These are phyloP conservation scores for Leptographium radiaticola DNA, from an alignment of 2,329 filamentous ascomycete genomes.

Conservation along the genomic window DNA sequence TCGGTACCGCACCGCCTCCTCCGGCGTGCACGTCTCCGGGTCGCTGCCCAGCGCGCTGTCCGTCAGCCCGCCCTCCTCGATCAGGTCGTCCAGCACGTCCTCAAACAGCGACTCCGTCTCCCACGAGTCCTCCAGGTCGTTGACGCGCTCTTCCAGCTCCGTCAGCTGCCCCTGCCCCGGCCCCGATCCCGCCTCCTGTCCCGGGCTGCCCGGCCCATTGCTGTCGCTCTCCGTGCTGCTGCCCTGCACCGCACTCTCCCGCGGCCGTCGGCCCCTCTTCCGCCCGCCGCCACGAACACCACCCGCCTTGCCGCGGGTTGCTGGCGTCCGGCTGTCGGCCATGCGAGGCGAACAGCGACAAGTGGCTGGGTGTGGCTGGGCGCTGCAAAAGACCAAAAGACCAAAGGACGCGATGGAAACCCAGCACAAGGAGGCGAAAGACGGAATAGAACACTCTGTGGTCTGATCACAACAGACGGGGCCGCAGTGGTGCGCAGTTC, in stretches of 20 bases:
- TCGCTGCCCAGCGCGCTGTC: slow-evolving; percentile 24
- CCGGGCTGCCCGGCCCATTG: background rate
- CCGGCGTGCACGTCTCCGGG: slow-evolving; percentile 46
- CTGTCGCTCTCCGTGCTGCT: background rate
- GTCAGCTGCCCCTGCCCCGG: slow-evolving; percentile 10
- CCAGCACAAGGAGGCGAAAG: no score
- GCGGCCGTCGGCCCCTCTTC: background rate
- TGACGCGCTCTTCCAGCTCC: slow-evolving; percentile 38
- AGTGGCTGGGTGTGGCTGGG: no score
- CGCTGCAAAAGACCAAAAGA: background rate
- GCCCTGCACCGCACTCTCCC: background rate
- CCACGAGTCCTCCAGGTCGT: slow-evolving; percentile 42
- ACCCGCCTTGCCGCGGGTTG: background rate
- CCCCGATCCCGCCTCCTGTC: background rate
- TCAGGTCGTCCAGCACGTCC: slow-evolving; percentile 46
- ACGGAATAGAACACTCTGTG: no score
- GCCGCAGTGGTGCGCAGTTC: no score
- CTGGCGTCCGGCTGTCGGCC: background rate
- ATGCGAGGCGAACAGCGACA: background rate
- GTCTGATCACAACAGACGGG: no score
- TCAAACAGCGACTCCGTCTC: slow-evolving; percentile 52
- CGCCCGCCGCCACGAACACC: background rate
- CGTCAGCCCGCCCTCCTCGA: slow-evolving; percentile 32
- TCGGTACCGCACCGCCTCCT: slow-evolving; percentile 56
- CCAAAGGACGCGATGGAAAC: no score